Evolutionary conservation across 2,329 filamentous ascomycete species (phyloP), one percentile per base, ranked within the genome.

Genomic region (Trichoderma arundinaceum): DNA sequence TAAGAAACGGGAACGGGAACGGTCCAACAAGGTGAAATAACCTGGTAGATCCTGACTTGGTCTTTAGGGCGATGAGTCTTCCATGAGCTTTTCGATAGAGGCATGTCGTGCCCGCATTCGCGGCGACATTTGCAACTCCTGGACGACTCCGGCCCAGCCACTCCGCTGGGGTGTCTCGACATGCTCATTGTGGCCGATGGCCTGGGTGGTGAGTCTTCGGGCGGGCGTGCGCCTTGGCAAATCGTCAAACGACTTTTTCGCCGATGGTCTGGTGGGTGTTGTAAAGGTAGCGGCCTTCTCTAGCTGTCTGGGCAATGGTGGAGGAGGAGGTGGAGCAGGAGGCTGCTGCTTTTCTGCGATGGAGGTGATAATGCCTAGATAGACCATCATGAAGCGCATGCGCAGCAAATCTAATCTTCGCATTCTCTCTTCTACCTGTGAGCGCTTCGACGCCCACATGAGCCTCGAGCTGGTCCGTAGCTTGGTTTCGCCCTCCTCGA

Each of bases 321-420:
- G 75, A 64, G 68, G 75, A 61, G 66, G 74, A 3, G 74, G 72
- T 15, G 54, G 54, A 65, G 68, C 74, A 62, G 65, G 74, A 66
- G 72, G 74, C 1, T 72, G 72, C 43, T 77, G 73, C 66, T 77
- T 80, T 60, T 76, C 75, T 41, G 74, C 71, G 52, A 72, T 71
- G 59, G 75, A 76, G 41, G 77, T 74, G 61, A 89, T 80, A 67
- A 88, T 82, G 68, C 86, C 84, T 84, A 89, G 85, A 74, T 88
- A 88, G 43, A 88, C 81, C 41, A 88, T 85, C 38, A 89, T 76
- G 72, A 89, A 89, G 67, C 87, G 83, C 85, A 88, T 88, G 73
- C 87, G 82, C 72, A 89, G 74, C 71, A 88, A 75, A 70, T 89
- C 87, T 46, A 89, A 77, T 53, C 86, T 80, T 64, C 84, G 81